Percentiles rank a stretch among this genome's conserved stretches.
Conservation (phyloP, 2,329 filamentous ascomycete species). For the Sordariomycetes sp. region DNA sequence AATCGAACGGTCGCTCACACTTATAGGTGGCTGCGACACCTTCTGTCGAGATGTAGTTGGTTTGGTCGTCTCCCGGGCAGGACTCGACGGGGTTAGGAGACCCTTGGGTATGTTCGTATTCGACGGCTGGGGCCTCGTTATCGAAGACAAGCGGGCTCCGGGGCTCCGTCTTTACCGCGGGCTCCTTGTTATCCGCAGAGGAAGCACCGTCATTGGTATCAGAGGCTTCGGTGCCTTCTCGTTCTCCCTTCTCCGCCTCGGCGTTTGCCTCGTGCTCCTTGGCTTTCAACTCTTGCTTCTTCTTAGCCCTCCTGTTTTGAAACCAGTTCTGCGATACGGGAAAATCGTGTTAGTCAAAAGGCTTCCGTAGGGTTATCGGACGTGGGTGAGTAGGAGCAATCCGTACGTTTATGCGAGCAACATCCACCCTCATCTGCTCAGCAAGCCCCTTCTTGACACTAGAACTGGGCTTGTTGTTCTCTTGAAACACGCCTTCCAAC, state of each 20-base stretch:
- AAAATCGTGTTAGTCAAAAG: background rate
- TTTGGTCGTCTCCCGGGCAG: background rate
- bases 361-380: background rate
- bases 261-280: constrained; percentile 24
- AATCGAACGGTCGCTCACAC: background rate
- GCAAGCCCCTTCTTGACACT: constrained; percentile 50
- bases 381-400: background rate
- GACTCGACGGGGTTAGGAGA: background rate
- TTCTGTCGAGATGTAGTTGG: background rate
- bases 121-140: background rate
- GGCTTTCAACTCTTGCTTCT: constrained; percentile 52
- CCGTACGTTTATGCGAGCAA: constrained; percentile 52
- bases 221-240: background rate
- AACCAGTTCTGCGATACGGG: constrained; percentile 50
- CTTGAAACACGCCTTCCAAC: constrained; percentile 50
- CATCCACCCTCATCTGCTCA: constrained; percentile 51
- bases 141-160: background rate
- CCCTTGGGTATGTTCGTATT: background rate
- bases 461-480: constrained; percentile 55
- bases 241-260: background rate
- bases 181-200: background rate
- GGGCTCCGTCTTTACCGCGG: constrained; percentile 1
- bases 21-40: background rate
- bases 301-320: constrained; percentile 54
- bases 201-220: background rate